These are phyloP conservation scores for Macadamia tetraphylla DNA, from an alignment of 164 flowering plant genomes.

Conservation along the genomic window DNA sequence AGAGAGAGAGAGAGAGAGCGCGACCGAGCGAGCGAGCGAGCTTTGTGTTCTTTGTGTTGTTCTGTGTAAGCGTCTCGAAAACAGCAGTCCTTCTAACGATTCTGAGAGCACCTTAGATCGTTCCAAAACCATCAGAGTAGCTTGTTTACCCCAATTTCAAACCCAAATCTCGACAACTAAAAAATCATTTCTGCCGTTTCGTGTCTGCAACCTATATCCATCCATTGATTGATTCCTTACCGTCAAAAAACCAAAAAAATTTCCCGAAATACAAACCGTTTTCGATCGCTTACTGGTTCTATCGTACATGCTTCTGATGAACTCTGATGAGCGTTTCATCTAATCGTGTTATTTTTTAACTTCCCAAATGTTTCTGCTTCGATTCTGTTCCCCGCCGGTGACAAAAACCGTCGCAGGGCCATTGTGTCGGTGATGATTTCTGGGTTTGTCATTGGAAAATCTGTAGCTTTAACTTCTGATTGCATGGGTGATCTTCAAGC, in stretches of 20 bases:
- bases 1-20: no score
- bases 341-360: background rate
- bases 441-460: background rate
- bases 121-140: background rate
- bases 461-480: background rate
- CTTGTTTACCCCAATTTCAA: background rate
- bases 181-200: background rate
- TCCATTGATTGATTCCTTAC: background rate
- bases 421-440: background rate
- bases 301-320: background rate
- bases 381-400: background rate
- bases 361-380: background rate
- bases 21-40: no score
- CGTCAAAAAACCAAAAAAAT: background rate
- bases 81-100: background rate
- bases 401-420: background rate
- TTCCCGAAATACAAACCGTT: background rate
- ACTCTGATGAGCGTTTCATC: background rate
- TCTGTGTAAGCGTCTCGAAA: background rate
- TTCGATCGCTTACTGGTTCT: background rate
- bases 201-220: background rate
- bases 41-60: background rate
- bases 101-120: background rate
- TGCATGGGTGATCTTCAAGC: constrained; percentile 11
- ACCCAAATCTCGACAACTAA: background rate